Base-by-base conservation (phyloP, 305 asterid species). In the Fraxinus sp. region DNA sequence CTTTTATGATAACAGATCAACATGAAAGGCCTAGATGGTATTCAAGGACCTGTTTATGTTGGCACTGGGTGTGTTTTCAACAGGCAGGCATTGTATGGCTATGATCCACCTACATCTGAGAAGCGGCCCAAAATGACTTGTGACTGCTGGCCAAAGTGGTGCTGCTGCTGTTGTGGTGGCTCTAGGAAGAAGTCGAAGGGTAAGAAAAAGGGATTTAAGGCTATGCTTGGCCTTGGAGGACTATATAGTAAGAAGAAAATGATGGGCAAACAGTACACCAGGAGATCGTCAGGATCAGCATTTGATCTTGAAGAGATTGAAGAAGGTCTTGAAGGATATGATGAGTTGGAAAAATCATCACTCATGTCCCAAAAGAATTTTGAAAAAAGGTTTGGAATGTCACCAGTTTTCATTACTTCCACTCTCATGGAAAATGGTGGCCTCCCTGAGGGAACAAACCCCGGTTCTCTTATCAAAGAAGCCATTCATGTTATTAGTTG, bases 401-500 rank as follows among this genome's bases (percentile, higher is more conserved):
- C 98, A 3, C 96, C 96, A 0, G 96, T 94, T 82, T 91, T 94
- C 86, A 89, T 93, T 82, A 82, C 95, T 68, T 93, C 96, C 74
- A 93, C 97, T 59, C 93, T 92, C 72, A 90, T 84, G 94, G 96
- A 92, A 90, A 89, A 90, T 57, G 97, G 97, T 70, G 98, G 98
- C 36, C 93, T 91, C 36, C 97, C 97, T 1, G 91, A 91, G 78
- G 94, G 95, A 77, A 90, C 91, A 76, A 92, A 86, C 75, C 84
- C 93, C 0, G 81, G 91, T 0, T 86, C 98, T 13, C 90, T 91
- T 35, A 86, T 91, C 81, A 94, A 92, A 87, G 96, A 94, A 89
- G 98, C 98, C 88, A 94, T 94, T 85, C 96, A 92, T 89, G 97
- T 94, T 43, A 94, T 94, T 73, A 92, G 97, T 83, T 90, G 95